These are phyloP conservation scores for Orobanche coerulescens DNA, from an alignment of 257 asterid species.

Conservation along the genomic window DNA sequence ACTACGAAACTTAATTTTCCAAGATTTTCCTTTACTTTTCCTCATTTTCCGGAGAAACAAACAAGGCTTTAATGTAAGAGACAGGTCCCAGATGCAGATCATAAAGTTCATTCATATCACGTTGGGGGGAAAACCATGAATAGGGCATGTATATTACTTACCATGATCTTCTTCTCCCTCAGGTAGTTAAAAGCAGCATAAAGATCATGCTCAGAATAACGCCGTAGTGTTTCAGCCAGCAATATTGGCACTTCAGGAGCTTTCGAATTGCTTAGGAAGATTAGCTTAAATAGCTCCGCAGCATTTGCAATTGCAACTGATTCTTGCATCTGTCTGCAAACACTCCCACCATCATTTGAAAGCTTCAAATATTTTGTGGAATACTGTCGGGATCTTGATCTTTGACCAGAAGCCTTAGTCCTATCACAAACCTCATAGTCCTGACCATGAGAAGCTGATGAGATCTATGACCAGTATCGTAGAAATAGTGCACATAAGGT, in stretches of 20 bases:
- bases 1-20: too few relatives aligned
- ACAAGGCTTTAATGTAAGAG: too few relatives aligned
- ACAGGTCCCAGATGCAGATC: neutral
- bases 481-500: slow-evolving; percentile 25
- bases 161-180: slow-evolving; percentile 85
- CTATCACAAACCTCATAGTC: slow-evolving; percentile 34
- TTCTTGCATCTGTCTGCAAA: slow-evolving; percentile 45
- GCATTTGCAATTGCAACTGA: slow-evolving; percentile 95
- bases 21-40: too few relatives aligned
- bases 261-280: slow-evolving; percentile 69
- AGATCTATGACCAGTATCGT: slow-evolving; percentile 15
- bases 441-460: slow-evolving; percentile 30
- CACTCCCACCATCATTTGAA: slow-evolving; percentile 33
- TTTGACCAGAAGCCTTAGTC: slow-evolving; percentile 40
- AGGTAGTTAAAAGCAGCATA: slow-evolving; percentile 88
- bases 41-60: too few relatives aligned
- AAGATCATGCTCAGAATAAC: slow-evolving; percentile 94
- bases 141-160: slow-evolving; percentile 29
- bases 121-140: neutral
- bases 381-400: slow-evolving; percentile 43
- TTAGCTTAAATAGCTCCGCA: slow-evolving; percentile 82
- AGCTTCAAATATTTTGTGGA: slow-evolving; percentile 47
- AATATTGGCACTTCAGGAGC: slow-evolving; percentile 61
- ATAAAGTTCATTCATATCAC: neutral
- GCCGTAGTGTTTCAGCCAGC: slow-evolving; percentile 86